Base-by-base conservation (phyloP, 352 stramenopile genomes). In the Blastocystis sp. region DNA sequence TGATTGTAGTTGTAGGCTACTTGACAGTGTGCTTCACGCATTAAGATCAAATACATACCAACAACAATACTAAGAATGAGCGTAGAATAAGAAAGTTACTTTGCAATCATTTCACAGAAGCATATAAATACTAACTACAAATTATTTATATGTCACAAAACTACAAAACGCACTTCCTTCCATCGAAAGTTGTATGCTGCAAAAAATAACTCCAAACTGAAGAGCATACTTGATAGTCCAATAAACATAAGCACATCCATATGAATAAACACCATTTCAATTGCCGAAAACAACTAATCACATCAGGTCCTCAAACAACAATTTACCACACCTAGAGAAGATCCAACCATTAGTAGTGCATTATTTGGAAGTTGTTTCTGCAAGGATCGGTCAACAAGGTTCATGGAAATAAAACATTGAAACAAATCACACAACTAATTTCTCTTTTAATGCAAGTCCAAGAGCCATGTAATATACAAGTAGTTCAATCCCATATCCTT, bases 171-270 rank as follows among this genome's bases (percentile, higher is more conserved):
- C 33, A 79, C 22, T 56, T 60, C 68, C 42, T 79, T 79, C 40
- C 44, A 79, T 60, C 22, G 44, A 37, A 79, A 79, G 27, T 79
- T 79, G 37, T 53, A 58, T 0, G 68, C 68, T 1, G 68, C 13
- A 60, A 79, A 79, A 40, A 79, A 79, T 27, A 48, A 35, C n/a
- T 79, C 68, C 68, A 79, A 59, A 79, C 44, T 79, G 33, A 79
- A 30, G 15, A 79, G 35, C 19, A 79, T 30, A 37, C 13, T 59
- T 53, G 24, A 5, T 27, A 60, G n/a, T 59, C 68, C 68, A 35
- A 56, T 48, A 56, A 59, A n/a, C 13, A 56, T 33, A n/a, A 79
- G 37, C 4, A 30, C n/a, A 1, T 79, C 68, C 42, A 56, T 79
- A 24, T 79, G 68, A 6, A 79, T 40, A 60, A 79, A 79, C 0